Evolutionary conservation across 306 rosid genomes (phyloP).

Genomic region (Dalbergia cultrata): DNA sequence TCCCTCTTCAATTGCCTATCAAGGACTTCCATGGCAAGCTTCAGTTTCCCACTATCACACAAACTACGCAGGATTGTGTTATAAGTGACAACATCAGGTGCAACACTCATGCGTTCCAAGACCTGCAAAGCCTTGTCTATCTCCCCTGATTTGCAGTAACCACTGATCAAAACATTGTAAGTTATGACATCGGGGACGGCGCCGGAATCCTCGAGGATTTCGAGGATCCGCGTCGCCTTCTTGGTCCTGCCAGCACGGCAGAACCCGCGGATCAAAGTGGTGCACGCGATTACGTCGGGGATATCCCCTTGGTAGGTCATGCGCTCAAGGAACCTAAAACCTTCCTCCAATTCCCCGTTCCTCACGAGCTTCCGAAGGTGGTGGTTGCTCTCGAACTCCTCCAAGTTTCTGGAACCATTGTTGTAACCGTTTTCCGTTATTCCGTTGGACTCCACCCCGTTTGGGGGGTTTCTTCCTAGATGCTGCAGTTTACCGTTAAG

Average conservation of each 20-base stretch:
- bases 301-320: constrained; percentile 69
- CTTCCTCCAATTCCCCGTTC: constrained; percentile 80
- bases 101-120: constrained; percentile 85
- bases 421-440: constrained; percentile 42
- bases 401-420: constrained; percentile 53
- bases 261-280: constrained; percentile 82
- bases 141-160: constrained; percentile 88
- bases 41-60: constrained; percentile 83
- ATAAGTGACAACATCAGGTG: constrained; percentile 89
- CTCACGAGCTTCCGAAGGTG: constrained; percentile 69
- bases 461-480: constrained; percentile 40
- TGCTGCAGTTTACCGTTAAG: constrained; percentile 62
- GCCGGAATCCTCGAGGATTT: constrained; percentile 80
- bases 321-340: constrained; percentile 66
- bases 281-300: constrained; percentile 86
- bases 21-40: constrained; percentile 92
- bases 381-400: constrained; percentile 62
- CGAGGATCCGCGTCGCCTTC: constrained; percentile 77
- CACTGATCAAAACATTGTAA: constrained; percentile 86
- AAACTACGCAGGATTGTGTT: constrained; percentile 82
- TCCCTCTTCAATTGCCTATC: constrained; percentile 73
- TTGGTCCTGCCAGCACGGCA: constrained; percentile 72
- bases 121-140: constrained; percentile 75
- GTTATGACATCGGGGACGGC: constrained; percentile 86
- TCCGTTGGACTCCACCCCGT: constrained; percentile 48